These are phyloP conservation scores for Leersia perrieri DNA, from an alignment of 176 grass and related monocot species.

Conservation along the genomic window DNA sequence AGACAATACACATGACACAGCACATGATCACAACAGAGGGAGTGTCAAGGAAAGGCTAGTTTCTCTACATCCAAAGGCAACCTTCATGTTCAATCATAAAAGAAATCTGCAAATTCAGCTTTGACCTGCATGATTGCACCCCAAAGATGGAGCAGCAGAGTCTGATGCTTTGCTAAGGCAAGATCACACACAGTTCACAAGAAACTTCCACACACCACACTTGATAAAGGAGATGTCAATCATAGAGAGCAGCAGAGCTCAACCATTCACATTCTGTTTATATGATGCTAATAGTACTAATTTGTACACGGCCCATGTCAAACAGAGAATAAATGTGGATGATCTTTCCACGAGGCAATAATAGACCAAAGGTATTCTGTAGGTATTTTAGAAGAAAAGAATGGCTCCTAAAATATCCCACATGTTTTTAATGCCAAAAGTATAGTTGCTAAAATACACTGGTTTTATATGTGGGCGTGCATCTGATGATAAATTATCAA, in stretches of 20 bases:
- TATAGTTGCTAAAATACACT: conserved; percentile 8
- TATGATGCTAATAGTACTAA: not conserved
- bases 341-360: conserved; percentile 10
- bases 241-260: conserved; percentile 5
- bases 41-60: not conserved
- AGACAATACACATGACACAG: not conserved
- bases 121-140: conserved; percentile 47
- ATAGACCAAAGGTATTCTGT: not conserved
- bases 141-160: conserved; percentile 31
- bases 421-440: not conserved
- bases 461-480: not conserved
- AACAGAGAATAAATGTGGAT: conserved; percentile 20
- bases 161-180: conserved; percentile 33
- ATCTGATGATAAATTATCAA: not conserved
- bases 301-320: not conserved
- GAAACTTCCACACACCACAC: conserved; percentile 13
- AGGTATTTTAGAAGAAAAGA: not conserved
- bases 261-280: conserved; percentile 6
- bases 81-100: conserved; percentile 2
- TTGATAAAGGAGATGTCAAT: conserved; percentile 28
- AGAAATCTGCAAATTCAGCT: conserved; percentile 22
- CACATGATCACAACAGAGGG: conserved; percentile 23
- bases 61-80: not conserved
- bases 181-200: conserved; percentile 5
- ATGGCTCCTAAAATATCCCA: not conserved